These are phyloP conservation scores for Brassica hybrid DNA, from an alignment of 441 rosid species.

Conservation along the genomic window DNA sequence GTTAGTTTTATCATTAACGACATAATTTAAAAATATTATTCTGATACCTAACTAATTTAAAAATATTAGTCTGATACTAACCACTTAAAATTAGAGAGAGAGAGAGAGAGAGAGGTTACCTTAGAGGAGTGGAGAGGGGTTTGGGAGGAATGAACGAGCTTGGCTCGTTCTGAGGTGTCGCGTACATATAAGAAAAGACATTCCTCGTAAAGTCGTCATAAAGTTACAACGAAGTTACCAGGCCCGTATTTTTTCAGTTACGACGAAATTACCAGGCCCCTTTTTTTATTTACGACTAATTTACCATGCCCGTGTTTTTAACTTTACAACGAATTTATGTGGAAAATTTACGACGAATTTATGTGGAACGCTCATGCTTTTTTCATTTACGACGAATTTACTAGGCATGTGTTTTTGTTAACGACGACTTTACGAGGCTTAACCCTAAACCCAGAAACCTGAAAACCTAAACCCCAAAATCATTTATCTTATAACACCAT, in stretches of 20 bases:
- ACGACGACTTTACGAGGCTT: too few relatives aligned
- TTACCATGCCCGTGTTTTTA: not conserved
- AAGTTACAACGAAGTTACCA: too few relatives aligned
- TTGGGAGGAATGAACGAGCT: not conserved
- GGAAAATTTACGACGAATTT: not conserved
- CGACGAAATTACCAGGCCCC: not conserved
- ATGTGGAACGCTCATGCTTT: not conserved
- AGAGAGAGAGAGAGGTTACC: not conserved
- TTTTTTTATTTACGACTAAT: not conserved
- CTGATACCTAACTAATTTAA: not conserved
- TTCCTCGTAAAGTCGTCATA: not conserved
- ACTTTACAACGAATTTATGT: too few relatives aligned
- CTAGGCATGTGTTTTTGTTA: too few relatives aligned
- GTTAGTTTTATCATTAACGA: too few relatives aligned
- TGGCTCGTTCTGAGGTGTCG: not conserved
- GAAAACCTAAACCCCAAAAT: not conserved
- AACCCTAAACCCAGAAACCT: not conserved
- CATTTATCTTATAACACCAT: not conserved
- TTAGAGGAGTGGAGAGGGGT: not conserved
- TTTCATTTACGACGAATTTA: too few relatives aligned
- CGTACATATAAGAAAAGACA: not conserved
- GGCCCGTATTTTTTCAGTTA: not conserved
- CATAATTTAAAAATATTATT: too few relatives aligned
- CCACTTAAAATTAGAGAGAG: not conserved
- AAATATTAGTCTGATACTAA: too few relatives aligned